These are phyloP conservation scores for Shiraia sp. DNA, from an alignment of 2,329 filamentous ascomycete species.

Conservation along the genomic window DNA sequence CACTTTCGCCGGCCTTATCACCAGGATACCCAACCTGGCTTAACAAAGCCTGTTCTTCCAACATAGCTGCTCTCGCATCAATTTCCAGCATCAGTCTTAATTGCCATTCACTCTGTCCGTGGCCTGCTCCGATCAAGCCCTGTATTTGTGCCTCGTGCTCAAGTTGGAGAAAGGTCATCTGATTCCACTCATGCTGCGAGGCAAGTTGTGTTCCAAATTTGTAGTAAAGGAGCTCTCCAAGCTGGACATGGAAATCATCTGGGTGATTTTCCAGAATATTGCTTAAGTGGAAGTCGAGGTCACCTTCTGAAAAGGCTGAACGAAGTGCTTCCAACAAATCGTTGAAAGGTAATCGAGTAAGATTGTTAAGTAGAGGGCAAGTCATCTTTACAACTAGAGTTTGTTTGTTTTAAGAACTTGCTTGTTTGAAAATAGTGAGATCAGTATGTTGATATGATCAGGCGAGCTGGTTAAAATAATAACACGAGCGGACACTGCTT, in stretches of 20 bases:
- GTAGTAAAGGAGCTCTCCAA: slow-evolving; percentile 5
- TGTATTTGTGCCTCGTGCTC: slow-evolving; percentile 4
- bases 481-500: too few relatives aligned
- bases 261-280: background rate
- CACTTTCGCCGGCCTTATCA: too few relatives aligned
- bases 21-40: too few relatives aligned
- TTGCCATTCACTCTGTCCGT: background rate
- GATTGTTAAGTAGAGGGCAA: too few relatives aligned
- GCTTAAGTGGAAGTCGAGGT: background rate
- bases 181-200: slow-evolving; percentile 1
- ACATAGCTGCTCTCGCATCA: background rate
- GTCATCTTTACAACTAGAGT: too few relatives aligned
- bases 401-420: too few relatives aligned
- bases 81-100: slow-evolving; percentile 1
- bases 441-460: too few relatives aligned
- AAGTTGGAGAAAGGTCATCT: slow-evolving; percentile 7
- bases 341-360: too few relatives aligned
- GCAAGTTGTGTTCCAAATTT: slow-evolving; percentile 1
- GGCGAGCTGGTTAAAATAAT: too few relatives aligned
- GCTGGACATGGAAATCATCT: background rate
- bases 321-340: too few relatives aligned
- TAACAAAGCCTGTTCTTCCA: background rate
- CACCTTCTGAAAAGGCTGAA: background rate
- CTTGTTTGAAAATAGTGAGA: too few relatives aligned
- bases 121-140: background rate